Percentiles rank a stretch among this genome's conserved stretches.
phyloP scores from a whole-genome alignment of 1,284 basidiomycete species.

The Anthracocystis setariae region DNA sequence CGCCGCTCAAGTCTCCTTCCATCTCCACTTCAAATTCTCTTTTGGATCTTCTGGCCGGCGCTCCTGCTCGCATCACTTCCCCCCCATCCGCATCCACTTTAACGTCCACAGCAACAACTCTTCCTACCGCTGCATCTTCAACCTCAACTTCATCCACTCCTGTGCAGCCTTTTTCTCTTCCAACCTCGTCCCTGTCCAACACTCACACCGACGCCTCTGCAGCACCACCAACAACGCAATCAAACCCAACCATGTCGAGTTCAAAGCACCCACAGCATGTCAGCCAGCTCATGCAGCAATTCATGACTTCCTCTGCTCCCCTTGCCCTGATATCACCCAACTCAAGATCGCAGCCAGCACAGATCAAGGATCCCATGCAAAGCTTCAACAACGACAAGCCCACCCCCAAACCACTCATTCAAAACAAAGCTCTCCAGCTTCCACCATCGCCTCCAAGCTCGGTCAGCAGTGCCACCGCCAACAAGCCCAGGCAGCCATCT shows the following conservation, averaged over 20 bases:
- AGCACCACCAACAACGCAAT: too few relatives aligned
- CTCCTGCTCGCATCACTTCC: conserved; percentile 27
- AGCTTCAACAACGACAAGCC: background rate
- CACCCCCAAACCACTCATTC: conserved; percentile 2
- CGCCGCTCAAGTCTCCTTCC: background rate
- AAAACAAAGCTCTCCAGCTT: conserved; percentile 31
- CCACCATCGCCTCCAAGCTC: conserved; percentile 41
- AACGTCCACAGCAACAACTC: too few relatives aligned
- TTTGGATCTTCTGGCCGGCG: conserved; percentile 43
- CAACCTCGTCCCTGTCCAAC: background rate
- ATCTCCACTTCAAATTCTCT: conserved; percentile 30
- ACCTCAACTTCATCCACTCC: background rate
- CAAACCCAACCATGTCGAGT: conserved; percentile 7
- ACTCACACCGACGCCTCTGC: background rate
- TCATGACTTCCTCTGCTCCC: conserved; percentile 21
- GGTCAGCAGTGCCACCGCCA: conserved; percentile 24
- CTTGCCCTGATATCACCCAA: conserved; percentile 6
- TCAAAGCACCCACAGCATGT: conserved; percentile 14
- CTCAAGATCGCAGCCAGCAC: conserved; percentile 3
- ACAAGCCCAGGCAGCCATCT: conserved; percentile 10
- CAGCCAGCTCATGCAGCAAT: conserved; percentile 32
- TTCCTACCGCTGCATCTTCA: background rate
- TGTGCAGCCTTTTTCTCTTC: background rate
- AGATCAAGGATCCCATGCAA: conserved; percentile 7
- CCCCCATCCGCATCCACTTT: conserved; percentile 19